Conservation (phyloP, 1,284 basidiomycete species). For the Puccinia coronata region DNA sequence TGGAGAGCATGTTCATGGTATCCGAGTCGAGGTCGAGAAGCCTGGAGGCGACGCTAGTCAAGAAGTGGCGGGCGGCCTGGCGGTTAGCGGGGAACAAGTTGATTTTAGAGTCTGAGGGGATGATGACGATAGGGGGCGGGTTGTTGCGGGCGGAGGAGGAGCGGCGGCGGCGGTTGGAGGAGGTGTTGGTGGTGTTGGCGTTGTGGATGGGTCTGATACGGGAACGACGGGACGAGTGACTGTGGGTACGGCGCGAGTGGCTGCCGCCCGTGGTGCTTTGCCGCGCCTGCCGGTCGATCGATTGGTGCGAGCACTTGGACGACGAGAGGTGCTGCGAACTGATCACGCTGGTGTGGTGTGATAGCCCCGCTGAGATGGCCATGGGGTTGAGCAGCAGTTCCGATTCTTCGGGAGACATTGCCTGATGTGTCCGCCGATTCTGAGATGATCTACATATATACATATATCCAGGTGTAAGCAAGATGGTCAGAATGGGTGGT, state of each 20-base stretch:
- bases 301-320: neutral
- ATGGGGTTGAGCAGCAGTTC: constrained; percentile 14
- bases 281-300: neutral
- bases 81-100: neutral
- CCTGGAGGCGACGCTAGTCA: constrained; percentile 17
- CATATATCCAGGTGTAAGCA: neutral
- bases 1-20: constrained; percentile 3
- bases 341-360: neutral
- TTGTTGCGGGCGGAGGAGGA: neutral
- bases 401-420: neutral
- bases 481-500: neutral
- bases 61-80: neutral
- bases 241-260: neutral
- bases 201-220: neutral
- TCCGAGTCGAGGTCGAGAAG: constrained; percentile 16
- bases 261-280: neutral
- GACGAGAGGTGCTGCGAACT: neutral
- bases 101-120: neutral
- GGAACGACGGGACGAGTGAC: constrained; percentile 4
- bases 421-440: neutral
- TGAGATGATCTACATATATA: neutral
- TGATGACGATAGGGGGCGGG: neutral
- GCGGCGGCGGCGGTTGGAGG: neutral
- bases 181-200: too few relatives aligned
- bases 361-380: constrained; percentile 17